Evolutionary conservation across 306 rosid genomes (phyloP), one percentile per base, ranked within the genome.

Genomic region (Malus sieversii): DNA sequence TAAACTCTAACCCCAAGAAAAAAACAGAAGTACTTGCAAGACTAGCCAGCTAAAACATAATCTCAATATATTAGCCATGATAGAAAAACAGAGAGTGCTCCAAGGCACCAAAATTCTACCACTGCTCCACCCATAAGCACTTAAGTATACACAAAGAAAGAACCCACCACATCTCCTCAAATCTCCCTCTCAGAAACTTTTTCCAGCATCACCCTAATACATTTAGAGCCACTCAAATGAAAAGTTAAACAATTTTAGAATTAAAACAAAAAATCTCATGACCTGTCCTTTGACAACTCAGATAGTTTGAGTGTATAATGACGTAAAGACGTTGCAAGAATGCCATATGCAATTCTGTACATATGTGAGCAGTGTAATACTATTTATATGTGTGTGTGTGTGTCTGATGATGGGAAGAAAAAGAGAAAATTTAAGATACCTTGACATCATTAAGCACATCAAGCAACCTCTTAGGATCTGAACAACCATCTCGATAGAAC

Each of bases 401-500:
- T 33, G 75, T 68, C 69, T 55, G 19, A 30, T 25, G 53, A 62
- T 60, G 59, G 16, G 30, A 20, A 67, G 32, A 72, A 52, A 45
- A 30, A 48, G 57, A 46, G 27, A 71, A 30, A 70, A 74, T 48
- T 66, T 69, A 74, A 53, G 67, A 75, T 83, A 92, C 99, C 98
- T 92, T 96, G 69, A 90, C 88, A 51, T 82, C 84, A 79, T 90
- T 88, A 52, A 96, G 87, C 23, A 85, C 90, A 80, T 89, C 94
- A 75, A 96, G 97, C 85, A 96, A 83, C 82, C 82, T 89, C 78
- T 80, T 89, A 32, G 98, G 96, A 87, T 89, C 94, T 68, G 94
- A 90, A 77, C 94, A 96, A 71, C 96, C 96, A 84, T 87, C 96
- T 70, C 89, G 89, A 65, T 84, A 88, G 85, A 83, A 92, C 72